Percentiles rank a stretch among this genome's conserved stretches.
Evolutionary conservation across 1,139 yeast genomes (phyloP).

Genomic region (Sugiyamaella neomexicana): DNA sequence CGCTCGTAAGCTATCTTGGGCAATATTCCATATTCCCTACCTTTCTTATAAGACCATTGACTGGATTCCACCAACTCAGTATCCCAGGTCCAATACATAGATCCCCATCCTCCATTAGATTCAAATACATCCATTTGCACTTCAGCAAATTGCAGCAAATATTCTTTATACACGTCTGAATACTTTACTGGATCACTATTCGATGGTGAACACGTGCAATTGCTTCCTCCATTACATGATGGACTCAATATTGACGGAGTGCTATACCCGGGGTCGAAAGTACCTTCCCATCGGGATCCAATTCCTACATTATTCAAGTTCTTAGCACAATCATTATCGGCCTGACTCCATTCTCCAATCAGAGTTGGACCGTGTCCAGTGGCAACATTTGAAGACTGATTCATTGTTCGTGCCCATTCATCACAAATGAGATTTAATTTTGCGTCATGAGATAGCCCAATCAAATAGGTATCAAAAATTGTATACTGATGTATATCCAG

Average conservation of each 20-base stretch:
- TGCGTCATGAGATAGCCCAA: slow-evolving; percentile 59
- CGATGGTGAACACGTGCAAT: slow-evolving; percentile 37
- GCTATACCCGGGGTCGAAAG: slow-evolving; percentile 31
- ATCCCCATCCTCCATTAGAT: slow-evolving; percentile 40
- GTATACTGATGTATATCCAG: slow-evolving; percentile 60
- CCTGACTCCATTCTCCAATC: slow-evolving; percentile 88
- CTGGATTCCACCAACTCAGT: slow-evolving; percentile 36
- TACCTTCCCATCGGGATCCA: slow-evolving; percentile 80
- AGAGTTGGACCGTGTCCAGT: slow-evolving; percentile 60
- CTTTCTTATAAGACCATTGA: slow-evolving; percentile 42
- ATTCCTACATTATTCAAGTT: slow-evolving; percentile 89
- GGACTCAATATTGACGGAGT: slow-evolving; percentile 32
- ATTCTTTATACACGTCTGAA: slow-evolving; percentile 34
- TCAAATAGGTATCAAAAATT: slow-evolving; percentile 58
- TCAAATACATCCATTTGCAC: slow-evolving; percentile 41
- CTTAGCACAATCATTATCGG: slow-evolving; percentile 85
- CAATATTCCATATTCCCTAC: slow-evolving; percentile 35
- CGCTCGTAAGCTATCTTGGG: slow-evolving; percentile 39
- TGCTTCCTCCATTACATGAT: slow-evolving; percentile 32
- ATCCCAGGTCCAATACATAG: slow-evolving; percentile 43
- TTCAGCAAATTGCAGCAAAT: slow-evolving; percentile 38
- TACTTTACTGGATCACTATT: slow-evolving; percentile 35
- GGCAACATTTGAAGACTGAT: slow-evolving; percentile 52
- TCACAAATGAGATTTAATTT: slow-evolving; percentile 38
- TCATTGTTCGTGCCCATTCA: slow-evolving; percentile 53